Evolutionary conservation across 805 yeast species (phyloP).

Genomic region (Yarrowia keelungensis): DNA sequence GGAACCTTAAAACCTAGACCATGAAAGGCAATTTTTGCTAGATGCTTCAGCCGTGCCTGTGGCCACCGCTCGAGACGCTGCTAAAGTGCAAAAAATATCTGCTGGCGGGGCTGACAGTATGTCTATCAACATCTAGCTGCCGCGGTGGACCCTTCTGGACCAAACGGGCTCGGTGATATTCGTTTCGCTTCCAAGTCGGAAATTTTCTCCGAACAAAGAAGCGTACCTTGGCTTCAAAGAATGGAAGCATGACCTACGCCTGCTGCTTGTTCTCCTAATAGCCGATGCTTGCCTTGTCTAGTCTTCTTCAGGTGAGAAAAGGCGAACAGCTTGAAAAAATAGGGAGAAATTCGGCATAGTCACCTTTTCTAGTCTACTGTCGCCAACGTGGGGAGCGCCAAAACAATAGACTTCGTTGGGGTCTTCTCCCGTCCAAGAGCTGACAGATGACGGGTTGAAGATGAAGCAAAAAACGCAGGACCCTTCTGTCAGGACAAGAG

Average conservation of each 20-base stretch:
- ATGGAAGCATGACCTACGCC: constrained; percentile 1
- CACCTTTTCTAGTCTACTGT: neutral
- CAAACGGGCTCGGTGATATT: too few relatives aligned
- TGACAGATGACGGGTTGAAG: constrained; percentile 21
- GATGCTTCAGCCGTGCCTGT: constrained; percentile 30
- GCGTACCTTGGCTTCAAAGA: neutral
- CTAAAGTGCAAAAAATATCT: neutral
- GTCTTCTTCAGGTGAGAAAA: constrained; percentile 6
- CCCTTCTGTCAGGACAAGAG: constrained; percentile 11
- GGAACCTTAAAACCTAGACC: constrained; percentile 27
- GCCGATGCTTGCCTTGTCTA: constrained; percentile 6
- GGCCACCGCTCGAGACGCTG: constrained; percentile 4
- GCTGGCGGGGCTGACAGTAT: neutral
- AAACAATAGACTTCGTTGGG: constrained; percentile 9
- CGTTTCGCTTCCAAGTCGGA: neutral
- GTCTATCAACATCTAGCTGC: constrained; percentile 7
- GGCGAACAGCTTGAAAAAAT: neutral
- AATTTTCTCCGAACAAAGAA: neutral
- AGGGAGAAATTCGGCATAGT: too few relatives aligned
- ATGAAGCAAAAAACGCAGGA: constrained; percentile 16
- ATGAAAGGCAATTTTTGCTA: constrained; percentile 23
- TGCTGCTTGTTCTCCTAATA: constrained; percentile 1
- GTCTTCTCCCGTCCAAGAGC: constrained; percentile 20
- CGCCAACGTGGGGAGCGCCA: neutral
- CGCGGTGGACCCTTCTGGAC: constrained; percentile 20